These are phyloP conservation scores for Suillus weaverae DNA, from an alignment of 768 basidiomycete genomes.

Conservation along the genomic window DNA sequence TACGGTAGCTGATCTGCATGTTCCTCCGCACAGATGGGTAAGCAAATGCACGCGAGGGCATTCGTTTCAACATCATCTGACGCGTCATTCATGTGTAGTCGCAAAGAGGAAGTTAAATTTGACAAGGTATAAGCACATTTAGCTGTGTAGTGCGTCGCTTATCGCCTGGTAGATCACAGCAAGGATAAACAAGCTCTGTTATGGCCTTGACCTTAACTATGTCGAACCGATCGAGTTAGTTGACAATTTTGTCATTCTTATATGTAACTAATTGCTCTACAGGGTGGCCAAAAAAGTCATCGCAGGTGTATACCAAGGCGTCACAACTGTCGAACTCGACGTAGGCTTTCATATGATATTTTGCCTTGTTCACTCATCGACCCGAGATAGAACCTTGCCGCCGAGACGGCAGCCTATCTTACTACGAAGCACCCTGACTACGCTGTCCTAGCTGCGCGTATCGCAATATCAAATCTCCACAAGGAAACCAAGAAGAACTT, in stretches of 20 bases:
- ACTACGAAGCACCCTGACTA: slow-evolving; percentile 98
- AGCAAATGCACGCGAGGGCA: slow-evolving; percentile 21
- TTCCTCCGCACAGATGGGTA: slow-evolving; percentile 47
- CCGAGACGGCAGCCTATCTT: slow-evolving; percentile 95
- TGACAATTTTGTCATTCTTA: background rate
- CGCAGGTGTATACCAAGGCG: slow-evolving; percentile 89
- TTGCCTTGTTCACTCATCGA: slow-evolving; percentile 8
- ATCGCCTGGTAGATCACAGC: slow-evolving; percentile 67
- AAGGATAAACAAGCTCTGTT: slow-evolving; percentile 87
- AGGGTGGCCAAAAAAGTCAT: slow-evolving; percentile 93
- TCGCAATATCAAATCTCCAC: slow-evolving; percentile 97
- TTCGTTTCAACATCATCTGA: slow-evolving; percentile 13
- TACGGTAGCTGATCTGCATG: slow-evolving; percentile 12
- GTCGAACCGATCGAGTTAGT: slow-evolving; percentile 85
- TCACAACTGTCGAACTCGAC: slow-evolving; percentile 97
- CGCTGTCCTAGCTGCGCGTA: slow-evolving; percentile 96
- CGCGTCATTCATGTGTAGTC: slow-evolving; percentile 43
- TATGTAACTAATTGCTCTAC: slow-evolving; percentile 12
- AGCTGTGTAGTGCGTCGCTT: slow-evolving; percentile 18
- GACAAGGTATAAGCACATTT: slow-evolving; percentile 66
- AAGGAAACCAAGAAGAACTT: slow-evolving; percentile 99
- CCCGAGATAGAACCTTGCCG: slow-evolving; percentile 77
- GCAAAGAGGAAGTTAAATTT: slow-evolving; percentile 91
- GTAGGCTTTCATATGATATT: slow-evolving; percentile 45
- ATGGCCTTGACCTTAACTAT: slow-evolving; percentile 90